Conservation (phyloP, 306 rosid genomes). For the Carpinus fangiana region DNA sequence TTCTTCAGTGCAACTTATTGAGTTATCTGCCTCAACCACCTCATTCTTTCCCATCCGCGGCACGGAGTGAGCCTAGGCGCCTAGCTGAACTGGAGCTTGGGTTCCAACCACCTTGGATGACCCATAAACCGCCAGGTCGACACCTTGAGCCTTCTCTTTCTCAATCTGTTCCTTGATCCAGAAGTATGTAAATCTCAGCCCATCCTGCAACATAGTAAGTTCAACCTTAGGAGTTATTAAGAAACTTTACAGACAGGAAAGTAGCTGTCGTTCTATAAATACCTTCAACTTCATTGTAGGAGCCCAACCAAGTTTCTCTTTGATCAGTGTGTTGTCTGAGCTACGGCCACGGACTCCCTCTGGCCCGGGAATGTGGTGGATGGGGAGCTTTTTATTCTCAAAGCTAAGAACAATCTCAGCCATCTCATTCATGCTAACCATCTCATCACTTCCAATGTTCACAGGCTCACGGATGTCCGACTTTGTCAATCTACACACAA, state of each 20-base stretch:
- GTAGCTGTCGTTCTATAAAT: conserved; percentile 6
- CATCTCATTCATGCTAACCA: conserved; percentile 99
- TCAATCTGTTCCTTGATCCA: conserved; percentile 98
- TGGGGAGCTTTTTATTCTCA: conserved; percentile 75
- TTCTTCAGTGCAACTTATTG: conserved; percentile 5
- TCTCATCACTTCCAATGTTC: conserved; percentile 97
- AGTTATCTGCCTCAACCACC: conserved; percentile 3
- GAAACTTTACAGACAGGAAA: conserved; percentile 3
- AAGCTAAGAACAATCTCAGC: conserved; percentile 94
- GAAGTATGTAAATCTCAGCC: conserved; percentile 88
- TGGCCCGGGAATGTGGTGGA: conserved; percentile 96
- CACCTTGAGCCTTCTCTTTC: conserved; percentile 81
- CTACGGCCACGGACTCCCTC: conserved; percentile 99
- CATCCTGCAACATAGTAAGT: conserved; percentile 56
- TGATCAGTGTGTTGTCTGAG: conserved; percentile 93
- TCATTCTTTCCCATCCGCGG: conserved; percentile 90
- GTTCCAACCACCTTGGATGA: conserved; percentile 95
- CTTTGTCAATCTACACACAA: conserved; percentile 73
- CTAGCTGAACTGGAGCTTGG: conserved; percentile 96
- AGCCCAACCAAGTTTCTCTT: conserved; percentile 99
- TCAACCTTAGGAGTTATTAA: neutral
- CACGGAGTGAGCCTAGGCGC: conserved; percentile 95
- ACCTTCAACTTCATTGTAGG: conserved; percentile 98
- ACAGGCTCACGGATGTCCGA: conserved; percentile 97
- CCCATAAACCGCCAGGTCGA: conserved; percentile 70